Conservation (phyloP, 805 yeast genomes). For the Yarrowia sp. region DNA sequence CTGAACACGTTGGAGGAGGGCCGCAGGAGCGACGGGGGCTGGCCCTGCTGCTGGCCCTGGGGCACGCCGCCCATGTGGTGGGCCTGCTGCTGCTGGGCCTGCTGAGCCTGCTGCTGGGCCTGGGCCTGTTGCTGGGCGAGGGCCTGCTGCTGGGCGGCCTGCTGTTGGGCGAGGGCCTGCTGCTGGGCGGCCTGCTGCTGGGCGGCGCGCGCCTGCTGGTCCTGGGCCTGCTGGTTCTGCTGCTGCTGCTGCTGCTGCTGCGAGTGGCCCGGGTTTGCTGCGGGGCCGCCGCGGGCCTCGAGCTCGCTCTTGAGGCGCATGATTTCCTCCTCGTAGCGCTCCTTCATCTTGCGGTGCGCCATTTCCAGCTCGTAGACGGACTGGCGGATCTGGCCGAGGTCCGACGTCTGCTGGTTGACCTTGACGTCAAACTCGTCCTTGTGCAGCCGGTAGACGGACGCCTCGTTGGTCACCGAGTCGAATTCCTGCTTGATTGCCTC, state of each 20-base stretch:
- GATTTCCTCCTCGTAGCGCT: constrained; percentile 93
- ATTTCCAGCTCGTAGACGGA: constrained; percentile 92
- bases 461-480: constrained; percentile 82
- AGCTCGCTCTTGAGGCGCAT: constrained; percentile 82
- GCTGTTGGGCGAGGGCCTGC: constrained; percentile 43
- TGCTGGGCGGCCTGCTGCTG: constrained; percentile 50
- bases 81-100: constrained; percentile 13
- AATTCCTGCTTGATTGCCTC: constrained; percentile 94
- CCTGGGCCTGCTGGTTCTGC: constrained; percentile 45
- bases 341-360: constrained; percentile 94
- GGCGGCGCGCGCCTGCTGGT: constrained; percentile 49
- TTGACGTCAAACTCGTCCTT: constrained; percentile 83
- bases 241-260: constrained; percentile 43
- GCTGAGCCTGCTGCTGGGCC: constrained; percentile 34
- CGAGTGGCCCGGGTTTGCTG: constrained; percentile 53
- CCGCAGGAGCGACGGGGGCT: constrained; percentile 47
- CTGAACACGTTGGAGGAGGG: constrained; percentile 48
- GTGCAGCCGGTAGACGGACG: constrained; percentile 82
- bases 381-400: constrained; percentile 91
- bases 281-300: constrained; percentile 74
- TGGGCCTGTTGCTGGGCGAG: constrained; percentile 41
- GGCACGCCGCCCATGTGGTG: constrained; percentile 43
- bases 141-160: constrained; percentile 43
- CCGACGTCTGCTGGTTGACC: constrained; percentile 86
- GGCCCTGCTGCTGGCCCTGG: constrained; percentile 41